A percentile compares a stretch with the other conserved stretches of the same genome.
phyloP scores from a whole-genome alignment of 495 filamentous ascomycete species.

The Neurospora tetrasperma region DNA sequence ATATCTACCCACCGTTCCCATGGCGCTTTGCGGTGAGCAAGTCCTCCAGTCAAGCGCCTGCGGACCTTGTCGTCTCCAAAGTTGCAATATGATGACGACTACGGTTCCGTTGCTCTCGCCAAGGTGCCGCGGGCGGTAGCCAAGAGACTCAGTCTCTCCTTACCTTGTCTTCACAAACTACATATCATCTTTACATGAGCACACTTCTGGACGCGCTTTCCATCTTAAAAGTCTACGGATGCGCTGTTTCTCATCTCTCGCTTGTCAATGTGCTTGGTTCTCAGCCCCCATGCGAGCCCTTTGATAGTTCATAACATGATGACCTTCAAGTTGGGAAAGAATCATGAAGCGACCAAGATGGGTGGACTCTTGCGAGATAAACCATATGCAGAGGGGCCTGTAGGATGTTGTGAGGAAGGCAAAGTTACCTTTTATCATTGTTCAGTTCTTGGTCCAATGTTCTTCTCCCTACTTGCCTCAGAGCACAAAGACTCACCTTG shows the following conservation, averaged over 20 bases:
- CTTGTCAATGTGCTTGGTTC: background rate
- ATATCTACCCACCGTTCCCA: background rate
- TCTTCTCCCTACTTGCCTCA: no score
- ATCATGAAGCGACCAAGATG: background rate
- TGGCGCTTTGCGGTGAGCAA: background rate
- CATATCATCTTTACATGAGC: background rate
- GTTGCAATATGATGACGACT: no score
- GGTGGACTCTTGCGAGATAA: background rate
- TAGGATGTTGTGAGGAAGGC: background rate
- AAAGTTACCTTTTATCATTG: background rate
- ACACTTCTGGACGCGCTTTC: background rate
- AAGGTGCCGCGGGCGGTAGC: background rate
- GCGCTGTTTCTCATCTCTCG: no score
- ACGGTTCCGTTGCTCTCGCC: no score
- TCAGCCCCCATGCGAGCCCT: background rate
- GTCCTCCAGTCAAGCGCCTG: background rate
- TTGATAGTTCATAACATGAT: background rate
- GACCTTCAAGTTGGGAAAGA: background rate
- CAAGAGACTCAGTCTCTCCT: background rate
- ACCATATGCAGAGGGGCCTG: background rate
- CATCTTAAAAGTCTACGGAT: background rate
- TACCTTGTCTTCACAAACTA: background rate
- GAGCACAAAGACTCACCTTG: no score
- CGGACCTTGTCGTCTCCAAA: background rate
- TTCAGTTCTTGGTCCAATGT: no score